phyloP scores from a whole-genome alignment of 1,139 yeast genomes.

The Saccharomyces hybrid region DNA sequence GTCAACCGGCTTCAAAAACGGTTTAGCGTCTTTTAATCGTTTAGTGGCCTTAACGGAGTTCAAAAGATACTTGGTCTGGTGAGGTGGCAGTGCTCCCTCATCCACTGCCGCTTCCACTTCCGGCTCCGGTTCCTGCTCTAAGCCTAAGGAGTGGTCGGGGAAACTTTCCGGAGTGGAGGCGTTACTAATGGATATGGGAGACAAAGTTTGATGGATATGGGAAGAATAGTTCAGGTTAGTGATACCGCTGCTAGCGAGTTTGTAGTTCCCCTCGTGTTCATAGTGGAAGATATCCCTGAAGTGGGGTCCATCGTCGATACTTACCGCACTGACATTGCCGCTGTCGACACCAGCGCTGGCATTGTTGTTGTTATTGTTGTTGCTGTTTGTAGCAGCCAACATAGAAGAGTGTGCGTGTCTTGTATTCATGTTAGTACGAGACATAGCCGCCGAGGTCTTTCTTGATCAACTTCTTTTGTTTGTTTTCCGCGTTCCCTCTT shows the following conservation, averaged over 20 bases:
- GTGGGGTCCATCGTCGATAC: constrained; percentile 1
- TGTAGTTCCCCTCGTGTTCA: neutral
- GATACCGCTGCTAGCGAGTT: constrained; percentile 1
- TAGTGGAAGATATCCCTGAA: neutral
- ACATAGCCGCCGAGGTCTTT: constrained; percentile 1
- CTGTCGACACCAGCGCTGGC: neutral
- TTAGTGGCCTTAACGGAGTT: constrained; percentile 64
- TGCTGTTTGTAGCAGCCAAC: neutral
- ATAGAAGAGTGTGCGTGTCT: neutral
- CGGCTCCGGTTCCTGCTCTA: constrained; percentile 7
- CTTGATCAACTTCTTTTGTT: neutral
- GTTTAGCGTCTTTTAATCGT: constrained; percentile 84
- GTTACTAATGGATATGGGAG: constrained; percentile 1
- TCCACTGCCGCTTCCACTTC: constrained; percentile 7
- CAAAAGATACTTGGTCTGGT: neutral
- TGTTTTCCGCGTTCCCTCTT: neutral
- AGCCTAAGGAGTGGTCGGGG: neutral
- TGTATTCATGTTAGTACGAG: neutral
- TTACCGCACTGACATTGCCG: neutral
- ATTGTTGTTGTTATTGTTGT: neutral
- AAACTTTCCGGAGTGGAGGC: constrained; percentile 2
- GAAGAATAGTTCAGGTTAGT: constrained; percentile 1
- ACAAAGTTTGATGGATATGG: neutral
- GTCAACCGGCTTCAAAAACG: constrained; percentile 86
- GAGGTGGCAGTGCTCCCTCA: constrained; percentile 1